Conservation (phyloP, 2,329 filamentous ascomycete species). For the Immersiporthe knoxdaviesiana region DNA sequence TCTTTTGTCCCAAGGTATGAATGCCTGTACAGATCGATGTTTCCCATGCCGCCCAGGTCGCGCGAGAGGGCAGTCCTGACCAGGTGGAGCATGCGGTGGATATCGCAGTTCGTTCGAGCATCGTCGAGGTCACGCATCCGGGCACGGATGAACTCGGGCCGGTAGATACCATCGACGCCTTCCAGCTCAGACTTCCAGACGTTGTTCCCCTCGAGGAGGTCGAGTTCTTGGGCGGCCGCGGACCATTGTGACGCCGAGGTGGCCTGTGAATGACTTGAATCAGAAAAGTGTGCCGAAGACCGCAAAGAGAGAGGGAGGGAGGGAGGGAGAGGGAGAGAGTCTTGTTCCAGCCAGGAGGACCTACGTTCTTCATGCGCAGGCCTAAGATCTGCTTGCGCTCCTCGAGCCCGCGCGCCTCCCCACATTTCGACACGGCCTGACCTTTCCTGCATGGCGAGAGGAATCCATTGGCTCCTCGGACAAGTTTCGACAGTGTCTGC, state of each 20-base stretch:
- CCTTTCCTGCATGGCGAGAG: slow-evolving; percentile 57
- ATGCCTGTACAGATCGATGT: slow-evolving; percentile 79
- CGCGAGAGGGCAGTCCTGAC: slow-evolving; percentile 80
- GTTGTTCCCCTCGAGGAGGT: slow-evolving; percentile 78
- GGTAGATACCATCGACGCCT: slow-evolving; percentile 63
- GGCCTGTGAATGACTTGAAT: slow-evolving; percentile 52
- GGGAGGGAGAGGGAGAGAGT: too few species aligned
- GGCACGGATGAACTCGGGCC: slow-evolving; percentile 67
- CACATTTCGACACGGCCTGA: slow-evolving; percentile 54
- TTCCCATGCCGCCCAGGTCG: slow-evolving; percentile 84
- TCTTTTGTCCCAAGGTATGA: slow-evolving; percentile 85
- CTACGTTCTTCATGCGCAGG: slow-evolving; percentile 67
- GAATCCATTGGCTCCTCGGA: slow-evolving; percentile 43
- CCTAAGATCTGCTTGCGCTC: slow-evolving; percentile 66
- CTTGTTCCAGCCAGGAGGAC: slow-evolving; percentile 34
- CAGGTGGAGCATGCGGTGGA: slow-evolving; percentile 76
- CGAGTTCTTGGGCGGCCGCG: slow-evolving; percentile 74
- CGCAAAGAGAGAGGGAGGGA: background rate
- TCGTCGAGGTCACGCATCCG: slow-evolving; percentile 76
- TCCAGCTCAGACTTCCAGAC: slow-evolving; percentile 72
- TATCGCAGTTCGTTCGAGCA: slow-evolving; percentile 72
- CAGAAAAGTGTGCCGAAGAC: slow-evolving; percentile 27
- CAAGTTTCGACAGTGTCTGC: slow-evolving; percentile 32
- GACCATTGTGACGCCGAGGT: slow-evolving; percentile 74
- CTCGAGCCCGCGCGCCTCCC: slow-evolving; percentile 51